These are phyloP conservation scores for Daldinia concentrica DNA, from an alignment of 495 filamentous ascomycete genomes.

Conservation along the genomic window DNA sequence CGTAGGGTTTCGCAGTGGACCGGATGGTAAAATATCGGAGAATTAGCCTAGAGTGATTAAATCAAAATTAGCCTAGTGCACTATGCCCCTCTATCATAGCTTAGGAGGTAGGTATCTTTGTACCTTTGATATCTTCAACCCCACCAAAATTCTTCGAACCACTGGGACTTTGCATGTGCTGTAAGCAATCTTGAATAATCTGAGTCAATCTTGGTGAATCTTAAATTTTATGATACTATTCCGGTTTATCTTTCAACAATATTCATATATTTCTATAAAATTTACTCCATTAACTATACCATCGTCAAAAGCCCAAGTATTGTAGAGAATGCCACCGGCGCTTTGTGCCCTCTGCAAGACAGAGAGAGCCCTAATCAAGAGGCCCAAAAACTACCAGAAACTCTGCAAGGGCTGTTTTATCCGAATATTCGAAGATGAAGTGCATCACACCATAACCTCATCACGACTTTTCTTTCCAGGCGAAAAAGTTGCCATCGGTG, in stretches of 20 bases:
- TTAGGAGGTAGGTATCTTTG: slow-evolving; percentile 24
- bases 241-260: background rate
- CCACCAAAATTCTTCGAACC: slow-evolving; percentile 34
- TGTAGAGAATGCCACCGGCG: slow-evolving; percentile 56
- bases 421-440: slow-evolving; percentile 85
- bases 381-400: slow-evolving; percentile 92
- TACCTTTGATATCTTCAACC: slow-evolving; percentile 12
- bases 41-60: background rate
- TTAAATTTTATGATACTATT: background rate
- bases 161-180: background rate
- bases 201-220: slow-evolving; percentile 10
- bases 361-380: slow-evolving; percentile 84
- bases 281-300: background rate
- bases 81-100: slow-evolving; percentile 34
- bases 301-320: background rate
- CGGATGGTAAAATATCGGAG: slow-evolving; percentile 42
- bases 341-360: slow-evolving; percentile 79
- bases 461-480: slow-evolving; percentile 82
- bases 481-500: slow-evolving; percentile 91
- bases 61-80: background rate
- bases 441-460: slow-evolving; percentile 87
- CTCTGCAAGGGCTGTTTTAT: slow-evolving; percentile 93
- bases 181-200: background rate
- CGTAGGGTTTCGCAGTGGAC: slow-evolving; percentile 37
- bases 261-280: background rate